phyloP scores from a whole-genome alignment of 805 yeast genomes.

The Tetrapisispora iriomotensis region DNA sequence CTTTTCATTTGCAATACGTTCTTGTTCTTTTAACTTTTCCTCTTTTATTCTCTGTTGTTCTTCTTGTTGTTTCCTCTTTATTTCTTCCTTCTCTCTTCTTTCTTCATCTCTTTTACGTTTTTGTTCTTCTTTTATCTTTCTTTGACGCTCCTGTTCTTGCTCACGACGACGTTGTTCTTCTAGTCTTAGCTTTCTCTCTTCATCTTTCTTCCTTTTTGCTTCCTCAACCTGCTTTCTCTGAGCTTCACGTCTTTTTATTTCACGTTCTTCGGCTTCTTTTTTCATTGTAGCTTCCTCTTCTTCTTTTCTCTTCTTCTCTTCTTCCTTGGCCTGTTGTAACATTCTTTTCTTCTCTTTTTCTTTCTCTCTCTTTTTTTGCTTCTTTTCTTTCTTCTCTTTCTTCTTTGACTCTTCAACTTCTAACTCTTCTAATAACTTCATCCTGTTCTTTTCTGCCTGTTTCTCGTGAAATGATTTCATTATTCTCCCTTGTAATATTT shows the following conservation, averaged over 20 bases:
- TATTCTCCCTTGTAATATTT: constrained; percentile 63
- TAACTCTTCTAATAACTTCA: constrained; percentile 52
- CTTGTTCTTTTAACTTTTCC: constrained; percentile 23
- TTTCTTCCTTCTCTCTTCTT: constrained; percentile 26
- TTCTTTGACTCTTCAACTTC: constrained; percentile 56
- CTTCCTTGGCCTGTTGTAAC: constrained; percentile 54
- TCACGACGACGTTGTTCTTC: constrained; percentile 35
- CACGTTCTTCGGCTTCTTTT: constrained; percentile 34
- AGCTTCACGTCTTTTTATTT: constrained; percentile 33
- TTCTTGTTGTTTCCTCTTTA: constrained; percentile 22
- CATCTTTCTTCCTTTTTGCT: constrained; percentile 30
- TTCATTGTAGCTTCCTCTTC: constrained; percentile 44
- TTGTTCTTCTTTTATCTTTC: constrained; percentile 32
- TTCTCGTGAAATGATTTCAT: constrained; percentile 70
- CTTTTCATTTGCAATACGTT: constrained; percentile 16
- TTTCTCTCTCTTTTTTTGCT: constrained; percentile 55
- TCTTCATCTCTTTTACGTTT: constrained; percentile 33
- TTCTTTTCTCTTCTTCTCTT: constrained; percentile 46
- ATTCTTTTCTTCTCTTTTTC: constrained; percentile 59
- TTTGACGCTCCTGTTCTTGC: constrained; percentile 32
- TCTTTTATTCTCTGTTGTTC: constrained; percentile 20
- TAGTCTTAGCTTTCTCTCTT: constrained; percentile 32
- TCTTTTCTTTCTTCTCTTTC: constrained; percentile 57
- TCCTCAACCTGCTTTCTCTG: constrained; percentile 34
- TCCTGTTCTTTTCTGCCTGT: constrained; percentile 64